Percentiles rank a stretch among this genome's conserved stretches.
These are phyloP conservation scores for Teunomyces pallodes DNA, from an alignment of 805 yeast genomes.

Conservation along the genomic window DNA sequence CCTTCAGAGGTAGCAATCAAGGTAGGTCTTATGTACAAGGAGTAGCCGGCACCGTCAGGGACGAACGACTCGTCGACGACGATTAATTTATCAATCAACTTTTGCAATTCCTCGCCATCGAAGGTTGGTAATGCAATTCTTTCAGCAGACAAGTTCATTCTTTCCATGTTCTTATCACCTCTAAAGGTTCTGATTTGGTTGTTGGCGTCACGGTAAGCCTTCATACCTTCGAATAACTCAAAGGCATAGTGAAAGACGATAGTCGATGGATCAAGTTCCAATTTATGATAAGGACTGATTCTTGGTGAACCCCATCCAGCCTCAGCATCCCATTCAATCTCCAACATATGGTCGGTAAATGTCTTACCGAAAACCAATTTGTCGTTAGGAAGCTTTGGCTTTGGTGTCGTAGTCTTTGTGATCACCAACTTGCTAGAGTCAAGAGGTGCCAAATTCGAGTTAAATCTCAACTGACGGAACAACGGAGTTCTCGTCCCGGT, in stretches of 20 bases:
- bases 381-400: slow-evolving; percentile 35
- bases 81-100: slow-evolving; percentile 73
- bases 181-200: slow-evolving; percentile 72
- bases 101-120: slow-evolving; percentile 72
- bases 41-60: slow-evolving; percentile 85
- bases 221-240: slow-evolving; percentile 93
- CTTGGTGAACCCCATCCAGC: slow-evolving; percentile 88
- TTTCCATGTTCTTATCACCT: slow-evolving; percentile 85
- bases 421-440: slow-evolving; percentile 39
- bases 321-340: slow-evolving; percentile 74
- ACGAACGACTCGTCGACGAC: slow-evolving; percentile 73
- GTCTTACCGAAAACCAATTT: slow-evolving; percentile 43
- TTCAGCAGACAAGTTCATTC: slow-evolving; percentile 86
- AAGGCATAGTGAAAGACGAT: slow-evolving; percentile 94
- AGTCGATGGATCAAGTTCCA: slow-evolving; percentile 80
- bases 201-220: slow-evolving; percentile 71
- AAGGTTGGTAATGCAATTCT: slow-evolving; percentile 89
- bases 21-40: slow-evolving; percentile 91
- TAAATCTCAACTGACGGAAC: slow-evolving; percentile 6
- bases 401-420: slow-evolving; percentile 36
- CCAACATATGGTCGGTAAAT: slow-evolving; percentile 88
- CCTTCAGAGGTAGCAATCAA: slow-evolving; percentile 89
- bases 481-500: slow-evolving; percentile 4
- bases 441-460: slow-evolving; percentile 22
- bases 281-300: slow-evolving; percentile 79